Conservation (phyloP, 345 rosid species). For the Camelina laxa region DNA sequence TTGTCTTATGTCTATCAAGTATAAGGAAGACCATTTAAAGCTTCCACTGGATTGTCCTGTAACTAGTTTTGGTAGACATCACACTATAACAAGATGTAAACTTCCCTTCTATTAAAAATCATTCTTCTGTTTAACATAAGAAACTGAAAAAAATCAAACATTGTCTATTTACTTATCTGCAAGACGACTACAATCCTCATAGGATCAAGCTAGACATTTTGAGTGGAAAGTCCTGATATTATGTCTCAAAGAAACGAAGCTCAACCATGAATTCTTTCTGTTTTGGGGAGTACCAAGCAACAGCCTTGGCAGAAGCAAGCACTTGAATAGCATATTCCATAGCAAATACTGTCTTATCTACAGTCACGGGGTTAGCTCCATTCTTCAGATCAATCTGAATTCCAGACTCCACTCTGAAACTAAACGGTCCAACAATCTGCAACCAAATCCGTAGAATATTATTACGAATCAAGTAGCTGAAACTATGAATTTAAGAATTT, state of each 20-base stretch:
- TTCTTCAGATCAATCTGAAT: slow-evolving; percentile 61
- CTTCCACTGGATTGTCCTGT: slow-evolving; percentile 67
- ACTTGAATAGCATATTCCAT: slow-evolving; percentile 86
- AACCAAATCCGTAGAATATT: slow-evolving; percentile 24
- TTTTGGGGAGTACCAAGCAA: slow-evolving; percentile 91
- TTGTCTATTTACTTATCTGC: slow-evolving; percentile 32
- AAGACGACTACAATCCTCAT: slow-evolving; percentile 26
- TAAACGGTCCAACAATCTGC: slow-evolving; percentile 93
- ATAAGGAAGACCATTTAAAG: slow-evolving; percentile 62
- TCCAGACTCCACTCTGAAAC: slow-evolving; percentile 80
- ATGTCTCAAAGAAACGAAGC: slow-evolving; percentile 79
- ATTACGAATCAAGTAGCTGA: slow-evolving; percentile 31
- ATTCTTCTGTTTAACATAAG: slow-evolving; percentile 14
- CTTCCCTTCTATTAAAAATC: slow-evolving; percentile 55
- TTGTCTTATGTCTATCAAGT: slow-evolving; percentile 66
- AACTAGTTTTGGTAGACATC: slow-evolving; percentile 79
- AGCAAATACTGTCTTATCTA: slow-evolving; percentile 73
- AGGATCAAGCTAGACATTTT: slow-evolving; percentile 22
- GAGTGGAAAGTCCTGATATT: slow-evolving; percentile 23
- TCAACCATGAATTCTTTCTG: slow-evolving; percentile 85
- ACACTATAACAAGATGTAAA: slow-evolving; percentile 65
- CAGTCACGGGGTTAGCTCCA: slow-evolving; percentile 45
- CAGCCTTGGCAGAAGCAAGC: slow-evolving; percentile 89
- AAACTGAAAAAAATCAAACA: not conserved
- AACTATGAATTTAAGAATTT: slow-evolving; percentile 16